phyloP scores from a whole-genome alignment of 2,329 filamentous ascomycete genomes.

The Sporothrix schenckii region DNA sequence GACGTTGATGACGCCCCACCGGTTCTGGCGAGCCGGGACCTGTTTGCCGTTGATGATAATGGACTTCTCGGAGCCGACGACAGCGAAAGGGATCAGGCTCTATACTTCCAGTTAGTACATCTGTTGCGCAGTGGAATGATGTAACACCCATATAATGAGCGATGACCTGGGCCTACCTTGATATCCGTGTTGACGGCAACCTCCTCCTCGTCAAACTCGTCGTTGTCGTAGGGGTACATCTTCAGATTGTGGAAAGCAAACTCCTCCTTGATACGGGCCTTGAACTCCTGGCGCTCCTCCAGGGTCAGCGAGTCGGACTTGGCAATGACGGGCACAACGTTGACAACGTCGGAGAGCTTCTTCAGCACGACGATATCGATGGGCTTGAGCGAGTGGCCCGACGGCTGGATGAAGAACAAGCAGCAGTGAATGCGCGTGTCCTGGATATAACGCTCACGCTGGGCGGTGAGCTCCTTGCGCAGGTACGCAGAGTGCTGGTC shows the following conservation, averaged over 20 bases:
- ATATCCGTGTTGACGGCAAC: slow-evolving; percentile 90
- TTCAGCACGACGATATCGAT: slow-evolving; percentile 99
- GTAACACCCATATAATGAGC: background rate
- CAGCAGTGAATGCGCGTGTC: slow-evolving; percentile 99
- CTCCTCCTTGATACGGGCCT: slow-evolving; percentile 99
- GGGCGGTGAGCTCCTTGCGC: slow-evolving; percentile 97
- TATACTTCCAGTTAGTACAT: slow-evolving; percentile 44
- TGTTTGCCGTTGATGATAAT: slow-evolving; percentile 98
- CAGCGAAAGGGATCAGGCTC: slow-evolving; percentile 94
- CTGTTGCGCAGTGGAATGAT: too few species aligned
- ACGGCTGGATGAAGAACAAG: slow-evolving; percentile 99
- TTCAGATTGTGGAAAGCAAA: slow-evolving; percentile 99
- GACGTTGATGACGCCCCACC: slow-evolving; percentile 99
- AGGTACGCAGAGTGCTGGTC: slow-evolving; percentile 99
- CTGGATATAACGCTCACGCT: slow-evolving; percentile 98
- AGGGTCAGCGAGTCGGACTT: slow-evolving; percentile 96
- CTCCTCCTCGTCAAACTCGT: slow-evolving; percentile 98
- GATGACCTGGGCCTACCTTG: slow-evolving; percentile 66
- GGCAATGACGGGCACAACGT: slow-evolving; percentile 97
- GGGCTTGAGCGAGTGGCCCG: slow-evolving; percentile 95
- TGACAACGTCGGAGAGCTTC: slow-evolving; percentile 99
- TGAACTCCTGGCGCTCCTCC: slow-evolving; percentile 94
- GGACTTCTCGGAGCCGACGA: slow-evolving; percentile 96
- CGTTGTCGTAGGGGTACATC: slow-evolving; percentile 99
- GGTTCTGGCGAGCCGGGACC: slow-evolving; percentile 96